phyloP scores from a whole-genome alignment of 495 filamentous ascomycete species.

The Hypoxylon fuscum region DNA sequence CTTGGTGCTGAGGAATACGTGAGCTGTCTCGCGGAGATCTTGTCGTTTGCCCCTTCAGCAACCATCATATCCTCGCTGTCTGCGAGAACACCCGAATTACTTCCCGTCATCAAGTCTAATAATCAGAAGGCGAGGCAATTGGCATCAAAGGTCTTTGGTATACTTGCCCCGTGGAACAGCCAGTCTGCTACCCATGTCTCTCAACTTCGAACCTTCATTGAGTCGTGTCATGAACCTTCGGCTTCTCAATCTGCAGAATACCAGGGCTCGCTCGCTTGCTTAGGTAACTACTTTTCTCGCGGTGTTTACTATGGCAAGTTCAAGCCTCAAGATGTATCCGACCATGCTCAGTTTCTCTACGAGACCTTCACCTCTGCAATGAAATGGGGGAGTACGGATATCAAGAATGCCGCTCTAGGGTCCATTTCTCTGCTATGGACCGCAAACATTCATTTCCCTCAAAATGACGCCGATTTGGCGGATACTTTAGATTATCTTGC shows the following conservation, averaged over 20 bases:
- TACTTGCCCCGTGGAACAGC: constrained; percentile 62
- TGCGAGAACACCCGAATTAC: constrained; percentile 57
- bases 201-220: constrained; percentile 28
- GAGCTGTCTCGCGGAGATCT: constrained; percentile 71
- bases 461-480: constrained; percentile 33
- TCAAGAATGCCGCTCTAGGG: constrained; percentile 63
- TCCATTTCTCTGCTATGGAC: constrained; percentile 80
- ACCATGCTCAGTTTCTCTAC: constrained; percentile 36
- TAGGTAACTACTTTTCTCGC: constrained; percentile 40
- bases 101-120: constrained; percentile 72
- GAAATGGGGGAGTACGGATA: constrained; percentile 39
- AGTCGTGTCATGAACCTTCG: constrained; percentile 27
- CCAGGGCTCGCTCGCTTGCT: constrained; percentile 40
- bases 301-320: constrained; percentile 33
- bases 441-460: constrained; percentile 51
- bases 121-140: constrained; percentile 68
- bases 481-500: constrained; percentile 66
- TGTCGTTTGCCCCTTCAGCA: constrained; percentile 66
- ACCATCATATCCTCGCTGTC: constrained; percentile 60
- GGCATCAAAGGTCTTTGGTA: constrained; percentile 77
- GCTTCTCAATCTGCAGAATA: constrained; percentile 41
- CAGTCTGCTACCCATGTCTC: constrained; percentile 24
- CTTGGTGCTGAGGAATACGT: constrained; percentile 59
- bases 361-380: constrained; percentile 22
- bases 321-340: constrained; percentile 21